Conservation (phyloP, 495 filamentous ascomycete species). For the Hypoxylon intermedium region DNA sequence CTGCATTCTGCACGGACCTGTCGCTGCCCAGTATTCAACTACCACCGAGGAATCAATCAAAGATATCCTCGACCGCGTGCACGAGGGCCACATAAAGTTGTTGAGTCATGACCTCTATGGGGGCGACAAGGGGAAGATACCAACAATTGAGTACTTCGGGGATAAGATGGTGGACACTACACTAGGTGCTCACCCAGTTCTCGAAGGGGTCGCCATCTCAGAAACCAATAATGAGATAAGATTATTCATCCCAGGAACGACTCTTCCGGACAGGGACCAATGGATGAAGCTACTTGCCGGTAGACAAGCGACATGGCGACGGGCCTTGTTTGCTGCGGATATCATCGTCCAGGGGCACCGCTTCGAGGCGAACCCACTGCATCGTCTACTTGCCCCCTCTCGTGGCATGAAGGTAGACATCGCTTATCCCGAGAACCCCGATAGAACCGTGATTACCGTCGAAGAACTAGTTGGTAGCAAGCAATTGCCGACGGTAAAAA, state of each 20-base stretch:
- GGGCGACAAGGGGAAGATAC: slow-evolving; percentile 68
- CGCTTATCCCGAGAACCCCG: slow-evolving; percentile 65
- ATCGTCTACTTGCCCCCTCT: slow-evolving; percentile 75
- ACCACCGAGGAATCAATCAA: slow-evolving; percentile 78
- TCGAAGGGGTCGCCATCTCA: slow-evolving; percentile 74
- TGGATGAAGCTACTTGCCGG: slow-evolving; percentile 85
- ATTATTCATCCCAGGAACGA: slow-evolving; percentile 63
- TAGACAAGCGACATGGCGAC: slow-evolving; percentile 75
- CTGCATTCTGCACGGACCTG: slow-evolving; percentile 85
- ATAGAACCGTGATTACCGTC: slow-evolving; percentile 73
- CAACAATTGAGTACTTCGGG: slow-evolving; percentile 84
- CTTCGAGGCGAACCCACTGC: slow-evolving; percentile 85
- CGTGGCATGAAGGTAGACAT: slow-evolving; percentile 80
- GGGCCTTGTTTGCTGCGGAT: slow-evolving; percentile 80
- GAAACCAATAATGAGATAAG: slow-evolving; percentile 67
- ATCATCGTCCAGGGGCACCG: slow-evolving; percentile 83
- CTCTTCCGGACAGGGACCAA: slow-evolving; percentile 67
- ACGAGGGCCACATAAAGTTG: slow-evolving; percentile 73
- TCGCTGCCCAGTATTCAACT: slow-evolving; percentile 79
- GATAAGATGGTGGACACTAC: slow-evolving; percentile 63
- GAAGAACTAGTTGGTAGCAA: slow-evolving; percentile 54
- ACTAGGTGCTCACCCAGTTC: slow-evolving; percentile 51
- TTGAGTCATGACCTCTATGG: slow-evolving; percentile 74
- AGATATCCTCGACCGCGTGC: slow-evolving; percentile 79
- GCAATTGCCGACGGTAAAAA: slow-evolving; percentile 72